Evolutionary conservation across 129 eudicot genomes (phyloP).

Genomic region (Flaveria trinervia): DNA sequence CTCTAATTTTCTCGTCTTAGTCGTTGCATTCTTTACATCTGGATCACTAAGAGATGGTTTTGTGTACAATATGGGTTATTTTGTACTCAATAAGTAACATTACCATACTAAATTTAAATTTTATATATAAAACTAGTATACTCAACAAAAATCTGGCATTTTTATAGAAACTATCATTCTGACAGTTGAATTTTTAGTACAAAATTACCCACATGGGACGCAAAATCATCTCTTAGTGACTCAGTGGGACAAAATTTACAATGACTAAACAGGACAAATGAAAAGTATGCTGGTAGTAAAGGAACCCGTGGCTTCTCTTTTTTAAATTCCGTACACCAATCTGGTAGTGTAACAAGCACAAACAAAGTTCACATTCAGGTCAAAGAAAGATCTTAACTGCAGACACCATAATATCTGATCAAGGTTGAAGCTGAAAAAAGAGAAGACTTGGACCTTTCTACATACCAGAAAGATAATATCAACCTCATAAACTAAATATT

Average conservation of each 20-base stretch:
- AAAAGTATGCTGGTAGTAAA: neutral
- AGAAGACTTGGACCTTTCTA: neutral
- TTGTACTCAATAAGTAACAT: neutral
- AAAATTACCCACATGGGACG: neutral
- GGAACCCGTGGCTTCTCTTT: neutral
- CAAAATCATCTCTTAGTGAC: neutral
- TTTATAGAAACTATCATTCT: neutral
- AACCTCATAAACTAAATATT: slow-evolving; percentile 1
- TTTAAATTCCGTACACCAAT: neutral
- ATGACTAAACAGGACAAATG: neutral
- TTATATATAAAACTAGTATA: neutral
- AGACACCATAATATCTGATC: neutral
- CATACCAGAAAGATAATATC: neutral
- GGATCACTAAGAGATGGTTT: neutral
- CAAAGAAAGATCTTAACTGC: neutral
- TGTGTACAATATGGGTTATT: neutral
- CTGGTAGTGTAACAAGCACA: neutral
- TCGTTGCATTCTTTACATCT: neutral
- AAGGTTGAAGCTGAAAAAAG: neutral
- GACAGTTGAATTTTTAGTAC: neutral
- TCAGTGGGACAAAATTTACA: neutral
- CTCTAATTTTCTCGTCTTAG: neutral
- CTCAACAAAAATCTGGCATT: neutral
- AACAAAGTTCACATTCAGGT: neutral
- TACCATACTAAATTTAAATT: neutral